phyloP scores from a whole-genome alignment of 2,329 filamentous ascomycete species.

The Daldinia sp. region DNA sequence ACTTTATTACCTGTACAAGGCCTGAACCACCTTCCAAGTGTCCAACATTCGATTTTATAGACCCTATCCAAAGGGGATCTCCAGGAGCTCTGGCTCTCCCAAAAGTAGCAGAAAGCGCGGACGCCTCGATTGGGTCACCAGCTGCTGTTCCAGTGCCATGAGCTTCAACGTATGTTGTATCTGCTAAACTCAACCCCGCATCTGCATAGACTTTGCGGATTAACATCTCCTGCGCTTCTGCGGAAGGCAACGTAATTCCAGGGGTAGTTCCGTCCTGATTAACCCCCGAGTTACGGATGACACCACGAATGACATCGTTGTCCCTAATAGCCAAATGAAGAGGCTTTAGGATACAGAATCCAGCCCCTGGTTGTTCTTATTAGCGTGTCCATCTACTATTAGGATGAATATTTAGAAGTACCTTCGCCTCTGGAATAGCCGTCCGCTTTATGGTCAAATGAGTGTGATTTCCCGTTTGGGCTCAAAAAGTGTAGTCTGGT shows the following conservation, averaged over 20 bases:
- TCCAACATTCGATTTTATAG: slow-evolving; percentile 50
- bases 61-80: slow-evolving; percentile 46
- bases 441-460: background rate
- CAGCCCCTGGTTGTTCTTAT: background rate
- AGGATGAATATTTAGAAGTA: no score
- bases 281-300: background rate
- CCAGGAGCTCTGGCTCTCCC: slow-evolving; percentile 39
- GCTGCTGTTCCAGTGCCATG: slow-evolving; percentile 56
- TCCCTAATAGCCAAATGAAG: slow-evolving; percentile 50
- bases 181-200: slow-evolving; percentile 47
- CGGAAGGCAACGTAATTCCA: slow-evolving; percentile 55
- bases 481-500: background rate
- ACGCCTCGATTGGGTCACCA: slow-evolving; percentile 58
- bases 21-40: slow-evolving; percentile 48
- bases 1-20: slow-evolving; percentile 49
- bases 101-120: slow-evolving; percentile 53
- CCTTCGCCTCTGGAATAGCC: slow-evolving; percentile 1
- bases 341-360: slow-evolving; percentile 14
- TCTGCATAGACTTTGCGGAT: slow-evolving; percentile 52
- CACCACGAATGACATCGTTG: background rate
- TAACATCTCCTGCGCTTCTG: slow-evolving; percentile 52
- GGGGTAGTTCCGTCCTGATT: background rate
- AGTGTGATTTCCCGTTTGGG: slow-evolving; percentile 2
- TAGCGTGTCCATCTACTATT: no score
- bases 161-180: slow-evolving; percentile 55